Conservation (phyloP, 1,284 basidiomycete species). For the Sanghuangporus sanghuang region DNA sequence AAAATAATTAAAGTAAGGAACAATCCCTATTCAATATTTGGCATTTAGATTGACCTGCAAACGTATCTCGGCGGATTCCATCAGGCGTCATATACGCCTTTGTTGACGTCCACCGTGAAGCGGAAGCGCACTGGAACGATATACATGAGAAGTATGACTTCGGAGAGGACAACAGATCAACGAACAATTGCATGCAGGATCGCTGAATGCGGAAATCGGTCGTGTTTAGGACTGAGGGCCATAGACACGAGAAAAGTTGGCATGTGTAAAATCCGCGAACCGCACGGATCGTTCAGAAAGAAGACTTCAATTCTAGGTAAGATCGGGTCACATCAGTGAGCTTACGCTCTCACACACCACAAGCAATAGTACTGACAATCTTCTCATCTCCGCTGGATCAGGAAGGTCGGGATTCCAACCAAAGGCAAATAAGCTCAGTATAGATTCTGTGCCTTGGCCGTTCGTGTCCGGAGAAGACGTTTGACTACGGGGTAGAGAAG, state of each 20-base stretch:
- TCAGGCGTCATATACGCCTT: conserved; percentile 61
- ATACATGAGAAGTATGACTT: conserved; percentile 11
- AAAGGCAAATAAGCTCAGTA: conserved; percentile 59
- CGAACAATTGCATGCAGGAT: conserved; percentile 76
- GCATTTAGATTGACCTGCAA: conserved; percentile 35
- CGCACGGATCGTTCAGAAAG: conserved; percentile 79
- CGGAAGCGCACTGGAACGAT: conserved; percentile 64
- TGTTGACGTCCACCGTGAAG: conserved; percentile 74
- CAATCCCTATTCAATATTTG: background rate
- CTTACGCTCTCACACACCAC: background rate
- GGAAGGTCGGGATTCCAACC: conserved; percentile 83
- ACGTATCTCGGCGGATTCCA: conserved; percentile 68
- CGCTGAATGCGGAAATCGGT: conserved; percentile 75
- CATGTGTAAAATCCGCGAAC: conserved; percentile 70
- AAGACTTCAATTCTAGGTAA: conserved; percentile 65
- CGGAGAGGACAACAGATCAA: background rate
- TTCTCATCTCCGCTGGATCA: conserved; percentile 61
- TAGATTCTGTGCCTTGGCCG: conserved; percentile 39
- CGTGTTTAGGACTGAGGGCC: conserved; percentile 68
- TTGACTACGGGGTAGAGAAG: conserved; percentile 42
- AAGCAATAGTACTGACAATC: conserved; percentile 51
- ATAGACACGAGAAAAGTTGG: conserved; percentile 76
- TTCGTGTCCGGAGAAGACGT: conserved; percentile 19
- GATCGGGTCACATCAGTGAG: conserved; percentile 12
- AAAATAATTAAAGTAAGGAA: background rate